Conservation (phyloP, 305 asterid species). For the Solanum chacoense region DNA sequence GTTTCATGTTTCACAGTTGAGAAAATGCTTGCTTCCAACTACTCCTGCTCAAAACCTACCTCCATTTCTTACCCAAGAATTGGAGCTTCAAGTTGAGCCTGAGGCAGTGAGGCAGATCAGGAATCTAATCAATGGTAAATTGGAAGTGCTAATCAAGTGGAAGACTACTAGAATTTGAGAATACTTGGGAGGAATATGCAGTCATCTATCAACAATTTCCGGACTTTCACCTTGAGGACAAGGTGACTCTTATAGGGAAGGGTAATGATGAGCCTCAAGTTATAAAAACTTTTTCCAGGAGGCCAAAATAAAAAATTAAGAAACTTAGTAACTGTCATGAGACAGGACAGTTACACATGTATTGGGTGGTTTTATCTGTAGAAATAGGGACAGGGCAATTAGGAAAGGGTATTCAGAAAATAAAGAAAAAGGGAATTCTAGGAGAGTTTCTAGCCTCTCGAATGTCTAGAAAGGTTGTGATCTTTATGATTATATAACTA, state of each 20-base stretch:
- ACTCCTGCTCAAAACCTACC: neutral
- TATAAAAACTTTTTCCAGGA: neutral
- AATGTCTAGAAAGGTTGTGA: neutral
- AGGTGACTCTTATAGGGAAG: neutral
- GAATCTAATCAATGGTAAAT: too few relatives aligned
- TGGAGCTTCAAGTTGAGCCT: neutral
- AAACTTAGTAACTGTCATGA: neutral
- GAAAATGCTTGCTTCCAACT: neutral
- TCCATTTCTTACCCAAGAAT: neutral
- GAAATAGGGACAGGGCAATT: neutral
- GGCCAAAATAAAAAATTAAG: neutral
- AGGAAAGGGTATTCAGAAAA: neutral
- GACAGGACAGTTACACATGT: neutral
- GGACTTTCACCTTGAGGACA: neutral
- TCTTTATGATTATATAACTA: neutral
- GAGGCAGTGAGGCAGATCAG: neutral
- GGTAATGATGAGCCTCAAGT: neutral
- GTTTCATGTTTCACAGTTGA: neutral
- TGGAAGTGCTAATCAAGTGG: neutral
- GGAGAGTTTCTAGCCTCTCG: neutral
- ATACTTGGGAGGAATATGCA: neutral
- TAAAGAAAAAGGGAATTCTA: neutral
- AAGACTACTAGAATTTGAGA: neutral
- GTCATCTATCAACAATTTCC: neutral
- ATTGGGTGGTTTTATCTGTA: neutral